These are phyloP conservation scores for Russula olivacea DNA, from an alignment of 768 basidiomycete genomes.

Conservation along the genomic window DNA sequence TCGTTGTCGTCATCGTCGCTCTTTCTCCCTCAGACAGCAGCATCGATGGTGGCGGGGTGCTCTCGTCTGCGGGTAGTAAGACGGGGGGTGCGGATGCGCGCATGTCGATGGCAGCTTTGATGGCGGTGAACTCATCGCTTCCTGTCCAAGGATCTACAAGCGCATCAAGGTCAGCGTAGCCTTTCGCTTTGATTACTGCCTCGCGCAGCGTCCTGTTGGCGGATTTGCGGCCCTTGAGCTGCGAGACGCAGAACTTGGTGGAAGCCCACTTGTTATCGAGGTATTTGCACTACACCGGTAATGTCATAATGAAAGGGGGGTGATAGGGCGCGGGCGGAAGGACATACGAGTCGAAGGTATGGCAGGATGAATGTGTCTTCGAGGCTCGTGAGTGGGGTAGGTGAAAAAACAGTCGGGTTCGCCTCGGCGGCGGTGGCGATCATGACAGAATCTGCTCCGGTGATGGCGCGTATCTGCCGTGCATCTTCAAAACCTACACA, in stretches of 20 bases:
- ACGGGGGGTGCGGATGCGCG: slow-evolving; percentile 13
- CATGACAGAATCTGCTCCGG: slow-evolving; percentile 94
- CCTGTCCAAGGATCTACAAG: slow-evolving; percentile 26
- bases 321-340: slow-evolving; percentile 27
- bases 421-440: slow-evolving; percentile 92
- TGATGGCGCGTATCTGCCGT: slow-evolving; percentile 62
- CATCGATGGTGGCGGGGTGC: neutral
- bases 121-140: slow-evolving; percentile 23
- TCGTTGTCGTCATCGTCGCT: neutral
- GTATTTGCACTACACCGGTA: slow-evolving; percentile 52
- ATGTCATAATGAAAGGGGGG: neutral
- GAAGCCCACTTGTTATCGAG: slow-evolving; percentile 74
- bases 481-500: slow-evolving; percentile 76
- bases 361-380: slow-evolving; percentile 63
- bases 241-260: slow-evolving; percentile 82
- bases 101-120: slow-evolving; percentile 18
- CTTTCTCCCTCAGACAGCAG: neutral
- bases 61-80: slow-evolving; percentile 11
- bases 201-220: slow-evolving; percentile 53
- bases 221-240: slow-evolving; percentile 69
- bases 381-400: slow-evolving; percentile 59
- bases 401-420: slow-evolving; percentile 84
- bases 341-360: slow-evolving; percentile 64
- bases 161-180: slow-evolving; percentile 33
- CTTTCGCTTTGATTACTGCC: slow-evolving; percentile 53